Evolutionary conservation across 352 stramenopile species (phyloP).

Genomic region (Globisporangium sylvaticum): DNA sequence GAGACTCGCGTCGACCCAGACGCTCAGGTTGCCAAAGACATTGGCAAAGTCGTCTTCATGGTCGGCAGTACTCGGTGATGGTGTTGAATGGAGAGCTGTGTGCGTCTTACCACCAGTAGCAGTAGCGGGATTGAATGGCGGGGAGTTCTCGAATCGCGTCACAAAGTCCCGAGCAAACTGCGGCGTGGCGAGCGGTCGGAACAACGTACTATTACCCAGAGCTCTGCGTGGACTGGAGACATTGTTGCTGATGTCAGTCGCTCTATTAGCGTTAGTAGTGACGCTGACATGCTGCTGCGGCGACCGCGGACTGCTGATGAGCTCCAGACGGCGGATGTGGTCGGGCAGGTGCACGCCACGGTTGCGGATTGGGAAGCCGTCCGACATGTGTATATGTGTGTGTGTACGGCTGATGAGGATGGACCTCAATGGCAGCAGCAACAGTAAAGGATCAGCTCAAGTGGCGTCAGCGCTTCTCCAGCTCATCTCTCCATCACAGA

Average conservation of each 20-base stretch:
- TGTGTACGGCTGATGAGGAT: neutral
- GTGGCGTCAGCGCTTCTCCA: neutral
- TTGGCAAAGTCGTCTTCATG: slow-evolving; percentile 17
- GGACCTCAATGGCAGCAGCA: neutral
- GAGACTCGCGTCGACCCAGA: slow-evolving; percentile 33
- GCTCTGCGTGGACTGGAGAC: neutral
- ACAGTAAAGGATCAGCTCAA: neutral
- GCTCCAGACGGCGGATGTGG: slow-evolving; percentile 28
- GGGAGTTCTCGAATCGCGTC: neutral
- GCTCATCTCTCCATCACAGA: neutral
- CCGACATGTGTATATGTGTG: neutral
- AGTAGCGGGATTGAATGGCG: neutral
- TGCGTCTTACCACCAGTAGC: too few species aligned
- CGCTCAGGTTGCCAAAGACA: slow-evolving; percentile 33
- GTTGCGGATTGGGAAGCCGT: slow-evolving; percentile 26
- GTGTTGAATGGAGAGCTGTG: too few species aligned
- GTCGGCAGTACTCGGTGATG: too few species aligned
- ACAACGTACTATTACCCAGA: neutral
- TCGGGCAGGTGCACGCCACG: slow-evolving; percentile 32
- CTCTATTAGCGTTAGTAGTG: neutral
- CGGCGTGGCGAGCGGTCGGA: slow-evolving; percentile 4
- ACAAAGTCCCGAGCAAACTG: slow-evolving; percentile 8
- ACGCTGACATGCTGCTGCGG: neutral
- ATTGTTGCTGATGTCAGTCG: neutral
- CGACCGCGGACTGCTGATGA: slow-evolving; percentile 13